Percentiles rank a stretch among this genome's conserved stretches.
phyloP scores from a whole-genome alignment of 2,329 filamentous ascomycete genomes.

The Claviceps fusiformis region DNA sequence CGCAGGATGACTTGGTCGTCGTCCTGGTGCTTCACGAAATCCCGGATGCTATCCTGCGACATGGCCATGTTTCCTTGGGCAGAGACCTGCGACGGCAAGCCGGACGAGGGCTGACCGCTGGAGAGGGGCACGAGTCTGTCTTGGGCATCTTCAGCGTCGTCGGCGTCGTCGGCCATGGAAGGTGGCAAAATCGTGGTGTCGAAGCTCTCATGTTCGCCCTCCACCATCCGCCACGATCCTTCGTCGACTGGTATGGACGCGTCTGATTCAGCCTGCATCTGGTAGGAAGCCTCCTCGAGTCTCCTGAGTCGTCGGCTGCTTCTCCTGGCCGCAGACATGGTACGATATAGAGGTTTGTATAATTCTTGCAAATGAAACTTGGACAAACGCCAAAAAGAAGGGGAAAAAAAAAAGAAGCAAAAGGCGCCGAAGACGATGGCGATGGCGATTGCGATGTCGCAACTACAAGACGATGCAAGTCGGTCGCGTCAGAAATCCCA shows the following conservation, averaged over 20 bases:
- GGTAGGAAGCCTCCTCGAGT: background rate
- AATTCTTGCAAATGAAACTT: background rate
- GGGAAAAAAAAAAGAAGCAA: no score
- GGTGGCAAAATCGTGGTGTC: slow-evolving; percentile 39
- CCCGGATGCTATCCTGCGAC: slow-evolving; percentile 43
- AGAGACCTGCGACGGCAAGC: slow-evolving; percentile 32
- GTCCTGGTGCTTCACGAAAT: slow-evolving; percentile 38
- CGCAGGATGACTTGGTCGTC: slow-evolving; percentile 42
- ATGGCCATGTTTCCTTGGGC: slow-evolving; percentile 20
- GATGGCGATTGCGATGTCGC: background rate
- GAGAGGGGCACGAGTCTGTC: slow-evolving; percentile 22
- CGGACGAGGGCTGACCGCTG: slow-evolving; percentile 22
- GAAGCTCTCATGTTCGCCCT: slow-evolving; percentile 47
- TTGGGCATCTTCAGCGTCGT: slow-evolving; percentile 26
- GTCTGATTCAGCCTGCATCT: background rate
- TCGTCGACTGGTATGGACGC: slow-evolving; percentile 31
- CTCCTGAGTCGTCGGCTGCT: background rate
- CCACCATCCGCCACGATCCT: slow-evolving; percentile 45
- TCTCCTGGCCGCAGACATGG: background rate
- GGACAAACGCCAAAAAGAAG: background rate
- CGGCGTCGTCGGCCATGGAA: slow-evolving; percentile 25
- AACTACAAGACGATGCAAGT: background rate
- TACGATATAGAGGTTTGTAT: background rate
- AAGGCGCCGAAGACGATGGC: no score
- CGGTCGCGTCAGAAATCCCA: background rate